phyloP scores from a whole-genome alignment of 202 grass and related monocot genomes.

The Setaria italica region DNA sequence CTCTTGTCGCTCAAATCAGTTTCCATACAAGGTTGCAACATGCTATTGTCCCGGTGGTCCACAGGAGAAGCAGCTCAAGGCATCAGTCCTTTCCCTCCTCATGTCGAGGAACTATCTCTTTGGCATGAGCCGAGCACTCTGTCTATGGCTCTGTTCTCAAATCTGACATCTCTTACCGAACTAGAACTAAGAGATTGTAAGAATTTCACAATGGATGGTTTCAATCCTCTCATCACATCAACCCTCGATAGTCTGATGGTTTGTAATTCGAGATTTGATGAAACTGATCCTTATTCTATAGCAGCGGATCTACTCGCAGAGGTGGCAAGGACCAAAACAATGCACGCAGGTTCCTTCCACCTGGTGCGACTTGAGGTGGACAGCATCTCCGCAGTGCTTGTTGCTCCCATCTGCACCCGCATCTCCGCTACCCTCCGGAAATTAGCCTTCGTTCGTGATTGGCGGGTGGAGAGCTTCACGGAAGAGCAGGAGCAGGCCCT shows the following conservation, averaged over 20 bases:
- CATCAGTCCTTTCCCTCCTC: neutral
- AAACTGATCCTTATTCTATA: neutral
- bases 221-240: neutral
- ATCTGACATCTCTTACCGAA: constrained; percentile 1
- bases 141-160: neutral
- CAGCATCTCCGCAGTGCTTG: neutral
- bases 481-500: constrained; percentile 25
- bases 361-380: neutral
- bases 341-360: neutral
- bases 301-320: neutral
- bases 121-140: accelerated
- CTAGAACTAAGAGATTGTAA: accelerated
- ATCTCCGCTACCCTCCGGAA: neutral
- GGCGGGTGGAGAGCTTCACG: neutral
- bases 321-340: neutral
- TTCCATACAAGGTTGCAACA: accelerated
- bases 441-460: accelerated
- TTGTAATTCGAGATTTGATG: neutral
- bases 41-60: neutral
- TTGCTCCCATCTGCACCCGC: neutral
- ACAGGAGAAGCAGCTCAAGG: neutral
- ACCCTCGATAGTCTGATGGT: neutral
- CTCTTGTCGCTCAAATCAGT: neutral
- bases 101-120: neutral
- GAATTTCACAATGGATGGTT: neutral